These are phyloP conservation scores for Beauveria asiatica DNA, from an alignment of 2,329 filamentous ascomycete genomes.

Conservation along the genomic window DNA sequence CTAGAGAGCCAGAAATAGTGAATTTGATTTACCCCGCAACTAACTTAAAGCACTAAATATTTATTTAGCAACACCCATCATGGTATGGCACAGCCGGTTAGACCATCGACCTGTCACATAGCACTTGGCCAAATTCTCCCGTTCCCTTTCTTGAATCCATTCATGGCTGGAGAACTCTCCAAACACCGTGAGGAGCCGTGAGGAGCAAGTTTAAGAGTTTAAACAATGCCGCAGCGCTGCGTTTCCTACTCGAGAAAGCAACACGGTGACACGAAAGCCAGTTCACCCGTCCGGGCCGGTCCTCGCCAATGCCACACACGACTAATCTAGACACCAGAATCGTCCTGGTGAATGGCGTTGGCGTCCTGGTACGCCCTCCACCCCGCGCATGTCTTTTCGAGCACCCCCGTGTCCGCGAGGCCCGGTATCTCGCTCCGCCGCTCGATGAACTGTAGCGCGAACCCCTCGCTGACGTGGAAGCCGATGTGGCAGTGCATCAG, in stretches of 20 bases:
- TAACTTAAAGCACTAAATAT: too few relatives aligned
- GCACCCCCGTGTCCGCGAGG: too few relatives aligned
- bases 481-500: slow-evolving; percentile 59
- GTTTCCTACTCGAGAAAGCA: background rate
- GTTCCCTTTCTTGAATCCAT: background rate
- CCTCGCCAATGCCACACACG: too few relatives aligned
- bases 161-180: background rate
- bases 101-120: background rate
- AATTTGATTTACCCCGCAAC: too few relatives aligned
- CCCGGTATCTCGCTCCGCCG: background rate
- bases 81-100: background rate
- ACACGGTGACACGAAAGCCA: too few relatives aligned
- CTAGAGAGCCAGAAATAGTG: too few relatives aligned
- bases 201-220: background rate
- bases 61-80: too few relatives aligned
- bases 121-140: background rate
- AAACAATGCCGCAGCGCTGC: background rate
- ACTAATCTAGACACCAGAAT: too few relatives aligned
- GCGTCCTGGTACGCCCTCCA: too few relatives aligned
- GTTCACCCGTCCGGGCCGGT: too few relatives aligned
- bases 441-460: background rate
- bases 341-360: too few relatives aligned
- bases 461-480: slow-evolving; percentile 39
- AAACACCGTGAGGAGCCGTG: background rate
- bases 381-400: too few relatives aligned